A percentile compares a stretch with the other conserved stretches of the same genome.
Evolutionary conservation across 2,329 filamentous ascomycete species (phyloP).

Genomic region (Pezizomycotina sp.): DNA sequence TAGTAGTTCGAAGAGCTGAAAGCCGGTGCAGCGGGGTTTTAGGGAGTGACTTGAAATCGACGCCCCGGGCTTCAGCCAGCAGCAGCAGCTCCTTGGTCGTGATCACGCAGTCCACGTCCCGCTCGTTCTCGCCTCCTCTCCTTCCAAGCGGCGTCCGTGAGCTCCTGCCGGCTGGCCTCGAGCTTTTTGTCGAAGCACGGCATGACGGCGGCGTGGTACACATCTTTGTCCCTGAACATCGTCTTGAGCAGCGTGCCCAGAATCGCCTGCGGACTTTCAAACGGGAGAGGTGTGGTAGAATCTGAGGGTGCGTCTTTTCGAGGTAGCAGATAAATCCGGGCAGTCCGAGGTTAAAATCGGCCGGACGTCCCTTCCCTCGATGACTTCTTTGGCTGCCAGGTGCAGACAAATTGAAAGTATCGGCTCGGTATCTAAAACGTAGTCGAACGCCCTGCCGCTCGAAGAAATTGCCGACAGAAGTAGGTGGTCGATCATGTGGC

Average conservation of each 20-base stretch:
- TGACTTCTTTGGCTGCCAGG: slow-evolving; percentile 53
- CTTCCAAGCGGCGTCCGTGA: slow-evolving; percentile 64
- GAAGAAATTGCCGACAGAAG: slow-evolving; percentile 43
- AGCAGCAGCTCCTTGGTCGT: slow-evolving; percentile 89
- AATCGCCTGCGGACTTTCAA: slow-evolving; percentile 86
- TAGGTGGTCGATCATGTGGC: slow-evolving; percentile 67
- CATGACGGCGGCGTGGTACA: slow-evolving; percentile 95
- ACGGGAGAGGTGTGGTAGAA: slow-evolving; percentile 75
- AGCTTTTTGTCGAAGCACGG: slow-evolving; percentile 99
- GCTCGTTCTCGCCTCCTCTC: slow-evolving; percentile 35
- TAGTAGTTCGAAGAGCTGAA: neutral
- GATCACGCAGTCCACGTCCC: slow-evolving; percentile 95
- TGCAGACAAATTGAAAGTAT: slow-evolving; percentile 72
- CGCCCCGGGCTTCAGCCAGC: slow-evolving; percentile 61
- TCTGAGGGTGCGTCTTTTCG: slow-evolving; percentile 90
- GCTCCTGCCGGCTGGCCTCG: slow-evolving; percentile 81
- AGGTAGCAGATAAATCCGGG: slow-evolving; percentile 98
- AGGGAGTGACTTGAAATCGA: slow-evolving; percentile 44
- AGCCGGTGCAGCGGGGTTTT: slow-evolving; percentile 8
- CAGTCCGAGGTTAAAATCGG: slow-evolving; percentile 78
- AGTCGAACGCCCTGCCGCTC: slow-evolving; percentile 70
- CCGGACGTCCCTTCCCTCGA: slow-evolving; percentile 25
- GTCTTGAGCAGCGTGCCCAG: slow-evolving; percentile 84
- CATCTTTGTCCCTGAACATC: slow-evolving; percentile 52
- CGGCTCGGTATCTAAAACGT: slow-evolving; percentile 79